Evolutionary conservation across 176 grass and related monocot species (phyloP).

Genomic region (Zea mays): Zm-B73-REFERENCE-NAM-5.0 NC_050100.1:10142001-10142500

Average conservation of each 20-base stretch:
- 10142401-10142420: conserved; percentile 97
- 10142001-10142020: conserved; percentile 63
- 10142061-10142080: conserved; percentile 48
- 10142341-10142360: conserved; percentile 83
- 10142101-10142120: conserved; percentile 68
- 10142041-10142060: conserved; percentile 39
- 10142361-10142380: conserved; percentile 85
- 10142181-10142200: conserved; percentile 68
- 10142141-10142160: conserved; percentile 76
- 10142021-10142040: conserved; percentile 52
- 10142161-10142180: conserved; percentile 58
- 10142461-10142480: not conserved
- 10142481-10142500: not conserved
- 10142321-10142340: conserved; percentile 87
- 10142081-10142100: conserved; percentile 62
- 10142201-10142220: conserved; percentile 76
- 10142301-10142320: conserved; percentile 76
- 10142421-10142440: conserved; percentile 81
- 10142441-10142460: conserved; percentile 64
- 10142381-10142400: conserved; percentile 90
- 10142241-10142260: conserved; percentile 62
- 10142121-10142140: conserved; percentile 65
- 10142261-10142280: conserved; percentile 69
- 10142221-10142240: conserved; percentile 81
- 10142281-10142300: conserved; percentile 64